Base-by-base conservation (phyloP, 2,329 filamentous ascomycete genomes). In the Penicillium sp. region DNA sequence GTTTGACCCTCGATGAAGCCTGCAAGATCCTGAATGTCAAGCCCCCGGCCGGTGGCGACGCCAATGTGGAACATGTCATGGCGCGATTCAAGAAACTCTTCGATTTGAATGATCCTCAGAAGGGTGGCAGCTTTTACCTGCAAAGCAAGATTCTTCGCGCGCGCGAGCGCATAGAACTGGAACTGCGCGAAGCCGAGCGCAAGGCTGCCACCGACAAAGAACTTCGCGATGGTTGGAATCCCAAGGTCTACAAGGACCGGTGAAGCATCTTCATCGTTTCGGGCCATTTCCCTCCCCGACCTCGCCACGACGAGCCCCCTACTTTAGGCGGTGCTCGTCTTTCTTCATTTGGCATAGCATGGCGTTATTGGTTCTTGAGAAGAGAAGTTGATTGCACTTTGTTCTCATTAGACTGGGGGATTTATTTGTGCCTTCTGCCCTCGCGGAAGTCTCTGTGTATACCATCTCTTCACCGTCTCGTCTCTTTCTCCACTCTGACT, bases 11-110 rank as follows among this genome's bases (percentile, higher is more conserved):
- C 57, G 87, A 95, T 53, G 92, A 98, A 73, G 92, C 92, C 37
- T 96, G 88, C 77, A 86, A 88, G 68, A 95, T 98, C 60, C 77
- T 98, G 47, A 94, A 98, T 64, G 88, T 98, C 53, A 86, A 90
- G 64, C 86, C 89, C 25, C 89, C 90, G 1, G 77, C 84, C 62
- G 77, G 75, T 44, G 87, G 85, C 30, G 75, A 87, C 61, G 75
- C 82, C 42, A 84, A 89, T 61, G 71, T 89, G 62, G 85, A 89
- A 55, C 75, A 83, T 50, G 80, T 95, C 38, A 82, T 84, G 67
- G 80, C 84, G 53, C 77, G 88, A 37, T 98, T 96, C 75, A 96
- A 96, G 77, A 80, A 83, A 49, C 71, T 98, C 32, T 98, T 95
- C 62, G 92, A 98, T 66, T 72, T 79, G 54, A 98, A 98, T 69